Evolutionary conservation across 805 yeast genomes (phyloP), one percentile per base, ranked within the genome.

Genomic region (Grigorovia jiainica): DNA sequence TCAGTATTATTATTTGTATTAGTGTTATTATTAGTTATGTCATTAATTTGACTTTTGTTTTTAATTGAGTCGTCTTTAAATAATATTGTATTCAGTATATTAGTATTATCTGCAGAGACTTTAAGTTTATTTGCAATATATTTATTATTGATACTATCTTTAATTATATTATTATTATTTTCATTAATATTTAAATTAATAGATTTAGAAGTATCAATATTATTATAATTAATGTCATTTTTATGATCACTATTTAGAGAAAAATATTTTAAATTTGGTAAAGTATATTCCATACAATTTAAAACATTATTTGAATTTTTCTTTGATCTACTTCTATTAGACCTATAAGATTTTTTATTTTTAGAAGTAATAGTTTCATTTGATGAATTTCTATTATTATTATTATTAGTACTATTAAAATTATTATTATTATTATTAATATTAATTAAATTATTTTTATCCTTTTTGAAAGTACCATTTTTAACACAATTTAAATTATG

Each of bases 281-380:
- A 35, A 24, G 45, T 51, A 38, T 54, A 57, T 44, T 57, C 60
- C 19, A 45, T 50, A 47, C 60, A 57, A 25, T 49, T 38, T 17
- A 43, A 23, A 9, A 43, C 18, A 25, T 43, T 39, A 32, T 36
- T 43, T 21, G 38, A 32, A 8, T 29, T 32, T 19, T 34, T 33
- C 34, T 32, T 24, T 15, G 33, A 24, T 33, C 13, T 25, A 16
- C 29, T 20, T 32, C 25, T 16, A 5, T 11, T 23, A 10, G 21
- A 11, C 21, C 35, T 33, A 24, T 21, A 15, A 10, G 36, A 11
- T 27, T 38, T 19, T 13, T 29, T 27, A 16, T 39, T 36, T 31
- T 36, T 39, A 15, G 19, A 27, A 15, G 25, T n/a, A 11, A 13
- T 19, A 15, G 4, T 27, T 7, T 8, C 20, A n/a, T 4, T 20